These are phyloP conservation scores for Arthroderma sp. DNA, from an alignment of 2,329 filamentous ascomycete genomes.

Conservation along the genomic window DNA sequence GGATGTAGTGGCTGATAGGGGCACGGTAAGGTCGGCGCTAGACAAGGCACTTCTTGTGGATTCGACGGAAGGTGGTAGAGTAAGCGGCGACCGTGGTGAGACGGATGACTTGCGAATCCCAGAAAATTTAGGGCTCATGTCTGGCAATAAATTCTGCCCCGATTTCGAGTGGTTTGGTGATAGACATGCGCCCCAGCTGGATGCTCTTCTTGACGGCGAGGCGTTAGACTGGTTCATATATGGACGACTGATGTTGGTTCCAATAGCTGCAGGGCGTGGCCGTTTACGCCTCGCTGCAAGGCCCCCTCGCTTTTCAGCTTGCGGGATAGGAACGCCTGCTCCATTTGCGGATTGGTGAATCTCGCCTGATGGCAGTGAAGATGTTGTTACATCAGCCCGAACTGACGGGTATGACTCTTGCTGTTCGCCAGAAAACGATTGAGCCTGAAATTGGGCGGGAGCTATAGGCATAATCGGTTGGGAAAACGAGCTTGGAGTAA, in stretches of 20 bases:
- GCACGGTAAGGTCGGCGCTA: conserved; percentile 17
- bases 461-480: neutral
- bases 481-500: neutral
- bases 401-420: conserved; percentile 1
- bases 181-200: conserved; percentile 17
- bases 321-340: too few species aligned
- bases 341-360: too few species aligned
- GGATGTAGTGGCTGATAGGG: conserved; percentile 22
- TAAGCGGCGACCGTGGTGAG: conserved; percentile 35
- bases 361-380: too few species aligned
- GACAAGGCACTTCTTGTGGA: conserved; percentile 22
- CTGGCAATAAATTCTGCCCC: conserved; percentile 26
- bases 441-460: neutral
- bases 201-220: conserved; percentile 27
- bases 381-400: neutral
- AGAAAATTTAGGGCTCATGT: conserved; percentile 26
- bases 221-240: conserved; percentile 11
- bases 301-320: conserved; percentile 28
- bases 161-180: conserved; percentile 33
- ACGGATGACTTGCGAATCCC: conserved; percentile 34
- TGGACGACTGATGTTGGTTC: conserved; percentile 27
- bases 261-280: conserved; percentile 34
- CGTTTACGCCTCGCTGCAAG: conserved; percentile 34
- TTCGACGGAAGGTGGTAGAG: conserved; percentile 33
- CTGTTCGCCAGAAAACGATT: neutral